A percentile compares a stretch with the other conserved stretches of the same genome.
phyloP scores from a whole-genome alignment of 2,329 filamentous ascomycete genomes.

The Ilyonectria robusta region DNA sequence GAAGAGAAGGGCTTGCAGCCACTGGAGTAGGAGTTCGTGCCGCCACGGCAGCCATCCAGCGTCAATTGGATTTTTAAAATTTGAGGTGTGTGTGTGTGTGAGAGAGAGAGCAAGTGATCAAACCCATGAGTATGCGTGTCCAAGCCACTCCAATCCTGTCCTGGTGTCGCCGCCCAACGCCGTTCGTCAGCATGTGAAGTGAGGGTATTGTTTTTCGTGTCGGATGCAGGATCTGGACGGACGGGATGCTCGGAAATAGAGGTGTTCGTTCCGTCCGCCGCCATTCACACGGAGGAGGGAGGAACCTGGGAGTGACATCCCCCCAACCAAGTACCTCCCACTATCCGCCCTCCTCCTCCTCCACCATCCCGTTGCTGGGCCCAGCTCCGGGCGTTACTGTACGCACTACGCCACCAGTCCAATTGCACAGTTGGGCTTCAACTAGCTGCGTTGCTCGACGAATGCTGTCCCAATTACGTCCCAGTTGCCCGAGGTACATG shows the following conservation, averaged over 20 bases:
- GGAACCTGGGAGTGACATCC: slow-evolving; percentile 26
- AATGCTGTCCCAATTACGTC: not conserved
- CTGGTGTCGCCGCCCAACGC: slow-evolving; percentile 8
- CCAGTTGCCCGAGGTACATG: slow-evolving; percentile 14
- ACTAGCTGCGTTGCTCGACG: slow-evolving; percentile 9
- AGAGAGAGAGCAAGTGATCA: slow-evolving; percentile 2
- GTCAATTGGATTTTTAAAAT: slow-evolving; percentile 13
- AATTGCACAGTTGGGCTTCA: slow-evolving; percentile 10
- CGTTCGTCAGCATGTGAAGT: not conserved
- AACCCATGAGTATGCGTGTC: slow-evolving; percentile 14
- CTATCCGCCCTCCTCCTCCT: slow-evolving; percentile 11
- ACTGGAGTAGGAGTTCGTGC: slow-evolving; percentile 30
- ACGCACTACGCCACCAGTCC: slow-evolving; percentile 23
- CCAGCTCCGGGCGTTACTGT: slow-evolving; percentile 19
- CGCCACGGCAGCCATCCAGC: slow-evolving; percentile 22
- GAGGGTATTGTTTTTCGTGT: not conserved
- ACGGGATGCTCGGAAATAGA: slow-evolving; percentile 21
- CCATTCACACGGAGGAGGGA: slow-evolving; percentile 4
- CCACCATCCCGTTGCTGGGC: slow-evolving; percentile 26
- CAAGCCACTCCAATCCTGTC: not conserved
- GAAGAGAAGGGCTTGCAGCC: slow-evolving; percentile 22
- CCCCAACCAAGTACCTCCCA: slow-evolving; percentile 5
- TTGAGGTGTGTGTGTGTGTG: slow-evolving; percentile 7
- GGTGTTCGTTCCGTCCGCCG: slow-evolving; percentile 19
- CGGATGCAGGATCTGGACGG: slow-evolving; percentile 14